Evolutionary conservation across 2,329 filamentous ascomycete species (phyloP).

Genomic region (Penicillium sp.): DNA sequence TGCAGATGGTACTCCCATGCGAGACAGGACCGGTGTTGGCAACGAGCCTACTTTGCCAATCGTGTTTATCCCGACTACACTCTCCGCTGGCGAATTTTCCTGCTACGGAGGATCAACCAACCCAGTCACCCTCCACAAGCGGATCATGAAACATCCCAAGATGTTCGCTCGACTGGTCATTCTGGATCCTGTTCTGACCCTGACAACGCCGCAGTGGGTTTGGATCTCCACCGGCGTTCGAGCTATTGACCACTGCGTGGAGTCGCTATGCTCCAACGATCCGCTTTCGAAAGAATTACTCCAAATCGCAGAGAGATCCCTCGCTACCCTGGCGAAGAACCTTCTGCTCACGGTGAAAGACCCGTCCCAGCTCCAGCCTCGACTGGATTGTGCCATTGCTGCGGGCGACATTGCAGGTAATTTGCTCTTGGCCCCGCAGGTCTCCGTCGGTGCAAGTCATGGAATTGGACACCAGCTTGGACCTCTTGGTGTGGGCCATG

Average conservation of each 20-base stretch:
- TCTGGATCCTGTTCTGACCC: constrained; percentile 8
- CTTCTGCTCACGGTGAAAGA: constrained; percentile 7
- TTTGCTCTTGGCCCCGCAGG: neutral
- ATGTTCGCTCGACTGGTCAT: constrained; percentile 11
- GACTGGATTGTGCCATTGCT: constrained; percentile 9
- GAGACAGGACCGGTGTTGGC: neutral
- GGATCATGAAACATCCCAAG: constrained; percentile 6
- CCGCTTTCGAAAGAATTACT: neutral
- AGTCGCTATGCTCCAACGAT: constrained; percentile 4
- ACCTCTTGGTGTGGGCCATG: constrained; percentile 10
- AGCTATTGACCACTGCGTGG: constrained; percentile 12
- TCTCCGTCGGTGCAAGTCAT: constrained; percentile 3
- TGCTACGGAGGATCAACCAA: constrained; percentile 10
- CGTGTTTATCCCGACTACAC: constrained; percentile 7
- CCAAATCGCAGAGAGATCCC: neutral
- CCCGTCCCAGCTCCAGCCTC: constrained; percentile 3
- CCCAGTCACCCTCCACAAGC: constrained; percentile 4
- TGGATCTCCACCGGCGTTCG: constrained; percentile 5
- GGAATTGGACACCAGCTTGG: constrained; percentile 12
- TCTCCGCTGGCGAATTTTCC: constrained; percentile 11
- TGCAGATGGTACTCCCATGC: constrained; percentile 3
- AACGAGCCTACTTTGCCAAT: constrained; percentile 8
- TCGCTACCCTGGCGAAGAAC: constrained; percentile 1
- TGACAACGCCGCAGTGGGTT: constrained; percentile 9
- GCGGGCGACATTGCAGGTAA: constrained; percentile 8